These are phyloP conservation scores for Chondrus crispus DNA, from an alignment of 23 red algal species.

Conservation along the genomic window DNA sequence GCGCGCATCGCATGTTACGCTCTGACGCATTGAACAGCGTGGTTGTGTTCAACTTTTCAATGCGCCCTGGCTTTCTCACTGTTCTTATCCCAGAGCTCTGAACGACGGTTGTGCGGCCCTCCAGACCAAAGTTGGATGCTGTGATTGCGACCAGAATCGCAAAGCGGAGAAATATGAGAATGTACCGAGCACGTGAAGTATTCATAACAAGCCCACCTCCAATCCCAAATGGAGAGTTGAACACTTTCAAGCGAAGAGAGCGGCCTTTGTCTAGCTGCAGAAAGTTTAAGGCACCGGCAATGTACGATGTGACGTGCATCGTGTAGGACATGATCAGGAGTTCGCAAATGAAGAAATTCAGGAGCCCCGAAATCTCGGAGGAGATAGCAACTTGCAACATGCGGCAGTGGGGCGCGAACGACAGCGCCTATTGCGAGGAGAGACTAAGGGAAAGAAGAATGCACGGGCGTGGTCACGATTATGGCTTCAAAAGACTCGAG, in stretches of 20 bases:
- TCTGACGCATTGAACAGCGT: neutral
- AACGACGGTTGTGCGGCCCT: neutral
- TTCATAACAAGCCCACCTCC: neutral
- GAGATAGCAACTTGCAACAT: neutral
- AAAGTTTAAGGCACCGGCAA: neutral
- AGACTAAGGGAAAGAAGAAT: no score
- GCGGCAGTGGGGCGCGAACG: no score
- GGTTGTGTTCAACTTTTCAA: neutral
- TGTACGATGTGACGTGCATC: neutral
- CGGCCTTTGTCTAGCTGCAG: neutral
- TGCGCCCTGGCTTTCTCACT: neutral
- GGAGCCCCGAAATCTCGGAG: neutral
- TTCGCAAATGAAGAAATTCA: neutral
- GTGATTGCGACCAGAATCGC: neutral
- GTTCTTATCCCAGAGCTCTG: neutral
- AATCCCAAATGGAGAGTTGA: neutral
- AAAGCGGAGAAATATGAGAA: neutral
- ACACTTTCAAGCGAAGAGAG: neutral
- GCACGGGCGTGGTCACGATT: no score
- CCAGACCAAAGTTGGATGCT: neutral
- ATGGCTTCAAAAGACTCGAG: no score
- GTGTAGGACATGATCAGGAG: neutral
- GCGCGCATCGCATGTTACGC: neutral
- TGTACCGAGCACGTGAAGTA: neutral
- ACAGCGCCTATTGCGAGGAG: no score